These are phyloP conservation scores for Bipolaris oryzae DNA, from an alignment of 2,329 filamentous ascomycete species.

Conservation along the genomic window DNA sequence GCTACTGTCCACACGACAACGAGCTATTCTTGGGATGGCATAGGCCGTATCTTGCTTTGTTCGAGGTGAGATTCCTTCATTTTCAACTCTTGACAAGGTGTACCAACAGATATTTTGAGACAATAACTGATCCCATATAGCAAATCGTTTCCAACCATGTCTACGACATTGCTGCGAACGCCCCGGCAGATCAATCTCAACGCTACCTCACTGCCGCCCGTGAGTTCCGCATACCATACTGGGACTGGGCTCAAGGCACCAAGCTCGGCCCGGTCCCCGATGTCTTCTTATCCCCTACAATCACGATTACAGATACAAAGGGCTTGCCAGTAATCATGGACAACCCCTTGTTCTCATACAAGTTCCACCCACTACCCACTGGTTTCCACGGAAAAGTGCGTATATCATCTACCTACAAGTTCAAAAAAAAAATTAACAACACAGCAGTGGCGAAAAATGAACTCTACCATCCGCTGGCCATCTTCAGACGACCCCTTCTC, in stretches of 20 bases:
- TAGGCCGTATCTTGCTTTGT: constrained; percentile 74
- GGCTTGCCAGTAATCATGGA: constrained; percentile 22
- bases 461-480: constrained; percentile 43
- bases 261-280: constrained; percentile 30
- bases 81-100: rapidly evolving
- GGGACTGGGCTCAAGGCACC: constrained; percentile 42
- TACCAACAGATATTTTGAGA: no score
- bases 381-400: constrained; percentile 36
- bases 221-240: constrained; percentile 43
- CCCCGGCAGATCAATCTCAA: constrained; percentile 21
- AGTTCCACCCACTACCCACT: constrained; percentile 31
- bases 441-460: constrained; percentile 31
- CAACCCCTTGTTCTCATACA: constrained; percentile 41
- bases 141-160: constrained; percentile 40
- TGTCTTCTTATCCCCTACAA: constrained; percentile 27
- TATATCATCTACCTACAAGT: no score
- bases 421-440: not conserved
- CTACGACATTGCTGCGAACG: constrained; percentile 22
- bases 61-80: constrained; percentile 53
- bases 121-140: constrained; percentile 17
- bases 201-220: constrained; percentile 35
- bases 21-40: constrained; percentile 86
- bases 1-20: constrained; percentile 80
- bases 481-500: constrained; percentile 23
- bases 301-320: constrained; percentile 24